Base-by-base conservation (phyloP, 495 filamentous ascomycete species). In the Lophiotrema nucula region DNA sequence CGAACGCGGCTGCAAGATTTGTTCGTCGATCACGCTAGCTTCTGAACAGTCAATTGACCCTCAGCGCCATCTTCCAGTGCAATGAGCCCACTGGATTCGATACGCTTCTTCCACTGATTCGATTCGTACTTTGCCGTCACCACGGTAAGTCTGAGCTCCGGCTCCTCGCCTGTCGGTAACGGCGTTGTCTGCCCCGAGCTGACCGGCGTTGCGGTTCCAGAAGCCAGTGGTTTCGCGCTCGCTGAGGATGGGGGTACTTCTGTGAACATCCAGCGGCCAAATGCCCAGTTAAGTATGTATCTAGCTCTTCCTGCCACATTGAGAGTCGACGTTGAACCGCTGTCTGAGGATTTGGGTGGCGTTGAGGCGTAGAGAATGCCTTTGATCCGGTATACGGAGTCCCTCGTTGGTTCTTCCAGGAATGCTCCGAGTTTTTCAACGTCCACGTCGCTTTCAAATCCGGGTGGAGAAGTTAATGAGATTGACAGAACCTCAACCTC, bases 221-320 rank as follows among this genome's bases (percentile, higher is more conserved):
- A 66, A 15, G 55, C 53, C 16, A 63, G 57, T 6, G 69, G 65
- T 1, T 58, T 67, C 16, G 65, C 27, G 8, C 22, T 65, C 24
- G 67, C 48, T 10, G 75, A 73, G 1, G 68, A 58, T 41, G 72
- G 66, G 2, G 74, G 64, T 31, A 77, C 76, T 39, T 51, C 77
- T 4, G 91, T 92, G 66, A 88, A 92, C 1, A 83, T 96, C 93
- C 93, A 97, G 16, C 93, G 79, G 5, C 90, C 92, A 73, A 98
- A 98, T 0, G 93, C 95, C 93, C 93, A 97, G 69, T 98, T 98
- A 41, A 98, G 78, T 43, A 97, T 95, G 68, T 91, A 95, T 56
- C 82, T 72, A 53, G 50, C 35, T 27, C 66, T 58, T 42, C 60
- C 59, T 21, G 59, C 64, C 2, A 52, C 65, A 0, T 44, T 42